Evolutionary conservation across 2,329 filamentous ascomycete genomes (phyloP), one percentile per base, ranked within the genome.

Genomic region (Fusarium sp.): DNA sequence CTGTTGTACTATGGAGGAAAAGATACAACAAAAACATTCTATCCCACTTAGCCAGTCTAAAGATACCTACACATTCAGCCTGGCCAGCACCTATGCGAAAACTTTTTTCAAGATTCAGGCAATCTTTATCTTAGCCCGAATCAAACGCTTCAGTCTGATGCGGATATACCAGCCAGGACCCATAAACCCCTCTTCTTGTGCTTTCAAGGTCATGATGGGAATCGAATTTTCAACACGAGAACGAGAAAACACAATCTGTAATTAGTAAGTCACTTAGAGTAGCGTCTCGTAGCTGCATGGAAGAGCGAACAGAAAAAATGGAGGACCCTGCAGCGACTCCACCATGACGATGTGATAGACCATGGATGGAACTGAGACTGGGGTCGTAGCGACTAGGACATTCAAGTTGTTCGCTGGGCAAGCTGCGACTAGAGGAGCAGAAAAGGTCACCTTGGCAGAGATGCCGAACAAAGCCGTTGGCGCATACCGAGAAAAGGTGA

Each of bases 281-380:
- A 67, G 65, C 63, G 53, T 59, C 25, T n/a, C 21, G 23, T 56
- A 54, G 58, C 38, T 73, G 67, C 67, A 74, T 62, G 62, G 54
- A 67, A 64, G 58, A 59, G 61, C 58, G 72, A 58, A 57, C 40
- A 50, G 49, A 50, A 46, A 52, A 65, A 53, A 76, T 73, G 63
- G 66, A 75, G 66, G 72, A 65, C 72, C 72, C 72, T 75, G 66
- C 53, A 73, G 54, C 15, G 44, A 68, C 72, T 73, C 72, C 72
- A 75, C 72, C 71, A 74, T 74, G 71, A 74, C 71, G 71, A 74
- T 58, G 49, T 37, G 64, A 58, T 53, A 40, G 44, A 53, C 61
- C 38, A 43, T 60, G 58, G 35, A 60, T 38, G 58, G 53, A 33
- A 57, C 33, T 47, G 37, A 59, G 42, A 47, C 50, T 44, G 60